These are phyloP conservation scores for Guadua angustifolia DNA, from an alignment of 176 grass and related monocot genomes.

Conservation along the genomic window DNA sequence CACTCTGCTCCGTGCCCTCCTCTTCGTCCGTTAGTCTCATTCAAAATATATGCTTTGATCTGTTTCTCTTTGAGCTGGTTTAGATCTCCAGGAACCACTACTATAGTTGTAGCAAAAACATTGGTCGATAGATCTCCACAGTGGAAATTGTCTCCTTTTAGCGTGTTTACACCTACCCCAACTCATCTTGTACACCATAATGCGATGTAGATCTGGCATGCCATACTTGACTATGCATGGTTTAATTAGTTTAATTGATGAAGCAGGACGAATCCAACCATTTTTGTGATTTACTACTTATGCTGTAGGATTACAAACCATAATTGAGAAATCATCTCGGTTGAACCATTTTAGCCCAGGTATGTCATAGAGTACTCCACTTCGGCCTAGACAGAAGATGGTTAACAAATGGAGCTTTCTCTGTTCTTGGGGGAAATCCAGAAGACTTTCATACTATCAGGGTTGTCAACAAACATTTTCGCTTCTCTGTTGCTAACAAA, in stretches of 20 bases:
- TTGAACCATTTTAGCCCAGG: neutral
- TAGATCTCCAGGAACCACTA: constrained; percentile 10
- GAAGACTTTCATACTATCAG: too few relatives aligned
- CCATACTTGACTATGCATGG: neutral
- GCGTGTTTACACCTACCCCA: constrained; percentile 16
- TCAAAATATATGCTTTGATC: neutral
- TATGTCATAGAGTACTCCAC: neutral
- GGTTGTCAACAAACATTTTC: too few relatives aligned
- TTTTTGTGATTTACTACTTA: neutral
- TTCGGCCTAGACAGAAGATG: neutral
- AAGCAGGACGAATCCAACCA: neutral
- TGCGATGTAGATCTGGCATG: constrained; percentile 41
- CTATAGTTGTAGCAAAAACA: neutral
- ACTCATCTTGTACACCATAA: neutral
- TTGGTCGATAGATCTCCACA: constrained; percentile 31
- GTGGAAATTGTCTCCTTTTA: neutral
- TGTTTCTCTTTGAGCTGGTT: neutral
- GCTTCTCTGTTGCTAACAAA: too few relatives aligned
- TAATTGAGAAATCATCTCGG: neutral
- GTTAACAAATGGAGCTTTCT: neutral
- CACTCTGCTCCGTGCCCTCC: neutral
- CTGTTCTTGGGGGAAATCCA: too few relatives aligned
- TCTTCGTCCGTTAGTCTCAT: neutral
- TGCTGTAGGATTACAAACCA: neutral
- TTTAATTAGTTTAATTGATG: neutral